phyloP scores from a whole-genome alignment of 1,139 yeast genomes.

The Kodamaea anthophila region DNA sequence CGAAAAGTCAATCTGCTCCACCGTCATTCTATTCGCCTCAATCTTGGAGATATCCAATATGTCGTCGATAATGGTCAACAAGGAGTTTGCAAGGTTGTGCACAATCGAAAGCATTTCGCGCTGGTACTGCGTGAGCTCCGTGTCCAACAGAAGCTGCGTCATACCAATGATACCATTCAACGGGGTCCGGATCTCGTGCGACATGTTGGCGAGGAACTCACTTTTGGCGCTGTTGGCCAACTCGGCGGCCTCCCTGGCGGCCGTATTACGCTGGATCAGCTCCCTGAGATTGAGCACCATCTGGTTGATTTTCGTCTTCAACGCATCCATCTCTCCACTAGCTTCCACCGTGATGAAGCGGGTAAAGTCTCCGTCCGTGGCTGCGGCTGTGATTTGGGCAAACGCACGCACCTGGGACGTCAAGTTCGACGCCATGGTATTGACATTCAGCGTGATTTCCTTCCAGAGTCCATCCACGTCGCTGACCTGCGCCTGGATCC shows the following conservation, averaged over 20 bases:
- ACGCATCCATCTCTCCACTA: constrained; percentile 89
- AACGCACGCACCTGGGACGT: constrained; percentile 91
- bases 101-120: constrained; percentile 86
- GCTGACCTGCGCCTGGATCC: constrained; percentile 85
- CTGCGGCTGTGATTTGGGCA: constrained; percentile 90
- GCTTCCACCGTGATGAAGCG: constrained; percentile 88
- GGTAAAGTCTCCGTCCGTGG: constrained; percentile 89
- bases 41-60: constrained; percentile 86
- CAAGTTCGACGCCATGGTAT: constrained; percentile 86
- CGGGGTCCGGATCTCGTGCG: constrained; percentile 89
- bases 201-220: constrained; percentile 85
- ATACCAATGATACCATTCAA: constrained; percentile 90
- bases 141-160: constrained; percentile 83
- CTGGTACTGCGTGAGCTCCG: constrained; percentile 82
- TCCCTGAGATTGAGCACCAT: constrained; percentile 86
- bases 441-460: constrained; percentile 87
- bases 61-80: constrained; percentile 81
- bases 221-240: constrained; percentile 87
- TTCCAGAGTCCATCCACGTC: constrained; percentile 92
- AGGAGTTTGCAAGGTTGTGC: constrained; percentile 76
- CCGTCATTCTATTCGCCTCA: constrained; percentile 89
- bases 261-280: constrained; percentile 84
- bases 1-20: constrained; percentile 81
- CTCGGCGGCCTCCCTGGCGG: constrained; percentile 92
- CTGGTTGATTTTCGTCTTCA: constrained; percentile 84